A percentile compares a stretch with the other conserved stretches of the same genome.
Evolutionary conservation across 805 yeast species (phyloP).

Genomic region (Clavispora santaluciae): DNA sequence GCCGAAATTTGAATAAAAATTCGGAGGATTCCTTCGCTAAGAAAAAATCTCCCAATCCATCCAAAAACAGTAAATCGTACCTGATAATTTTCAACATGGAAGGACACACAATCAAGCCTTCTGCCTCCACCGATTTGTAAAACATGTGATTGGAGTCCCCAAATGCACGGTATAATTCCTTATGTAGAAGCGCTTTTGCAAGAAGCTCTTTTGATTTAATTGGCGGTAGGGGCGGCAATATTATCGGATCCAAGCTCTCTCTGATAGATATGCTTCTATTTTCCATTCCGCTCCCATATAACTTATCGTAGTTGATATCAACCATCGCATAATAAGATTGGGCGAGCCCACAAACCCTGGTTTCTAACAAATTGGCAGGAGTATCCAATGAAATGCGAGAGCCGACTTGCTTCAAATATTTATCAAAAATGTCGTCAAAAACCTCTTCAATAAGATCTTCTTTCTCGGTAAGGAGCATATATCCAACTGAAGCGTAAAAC

Average conservation of each 20-base stretch:
- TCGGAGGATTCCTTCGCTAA: constrained; percentile 34
- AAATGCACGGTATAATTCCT: constrained; percentile 31
- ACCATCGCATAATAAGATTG: constrained; percentile 23
- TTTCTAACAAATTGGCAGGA: constrained; percentile 5
- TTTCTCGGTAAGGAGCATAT: constrained; percentile 19
- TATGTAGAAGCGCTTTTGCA: constrained; percentile 34
- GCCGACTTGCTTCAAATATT: constrained; percentile 22
- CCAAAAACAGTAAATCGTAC: constrained; percentile 34
- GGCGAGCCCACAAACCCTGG: constrained; percentile 15
- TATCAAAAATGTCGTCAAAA: constrained; percentile 26
- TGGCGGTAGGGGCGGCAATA: constrained; percentile 32
- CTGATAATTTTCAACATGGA: constrained; percentile 21
- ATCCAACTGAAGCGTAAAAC: constrained; percentile 26
- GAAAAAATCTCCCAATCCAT: constrained; percentile 39
- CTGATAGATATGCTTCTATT: constrained; percentile 4
- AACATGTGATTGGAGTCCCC: constrained; percentile 25
- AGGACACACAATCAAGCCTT: constrained; percentile 17
- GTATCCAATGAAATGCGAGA: constrained; percentile 7
- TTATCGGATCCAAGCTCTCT: constrained; percentile 12
- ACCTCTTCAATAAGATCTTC: constrained; percentile 20
- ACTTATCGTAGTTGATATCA: constrained; percentile 17
- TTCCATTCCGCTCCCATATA: constrained; percentile 19
- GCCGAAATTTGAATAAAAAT: constrained; percentile 26
- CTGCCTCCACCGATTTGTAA: constrained; percentile 14
- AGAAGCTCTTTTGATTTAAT: constrained; percentile 24